Conservation (phyloP, 805 yeast genomes). For the Komagataella mondaviorum region DNA sequence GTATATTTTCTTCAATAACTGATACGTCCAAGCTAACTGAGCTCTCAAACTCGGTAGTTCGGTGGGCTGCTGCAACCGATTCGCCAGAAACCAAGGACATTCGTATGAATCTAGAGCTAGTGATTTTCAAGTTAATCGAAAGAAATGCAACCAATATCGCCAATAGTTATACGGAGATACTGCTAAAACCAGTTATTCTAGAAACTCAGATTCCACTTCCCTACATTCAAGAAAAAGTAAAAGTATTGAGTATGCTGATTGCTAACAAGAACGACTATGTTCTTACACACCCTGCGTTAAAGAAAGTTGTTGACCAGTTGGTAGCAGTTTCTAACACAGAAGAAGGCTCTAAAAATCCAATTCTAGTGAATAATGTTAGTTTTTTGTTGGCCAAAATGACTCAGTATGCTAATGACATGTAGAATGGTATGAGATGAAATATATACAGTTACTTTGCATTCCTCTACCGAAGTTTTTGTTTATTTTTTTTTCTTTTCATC, state of each 20-base stretch:
- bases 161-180: neutral
- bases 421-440: neutral
- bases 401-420: neutral
- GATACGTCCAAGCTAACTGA: neutral
- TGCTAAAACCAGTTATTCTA: neutral
- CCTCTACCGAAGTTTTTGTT: neutral
- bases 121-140: neutral
- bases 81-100: neutral
- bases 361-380: too few species aligned
- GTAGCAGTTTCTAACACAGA: constrained; percentile 8
- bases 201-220: neutral
- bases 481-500: constrained; percentile 7
- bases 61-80: neutral
- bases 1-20: neutral
- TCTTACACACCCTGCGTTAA: neutral
- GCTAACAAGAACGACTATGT: neutral
- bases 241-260: neutral
- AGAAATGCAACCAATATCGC: neutral
- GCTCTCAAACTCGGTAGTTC: neutral
- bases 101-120: neutral
- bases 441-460: neutral
- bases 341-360: neutral
- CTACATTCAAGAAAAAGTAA: neutral
- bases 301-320: constrained; percentile 5
- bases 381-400: constrained; percentile 1